phyloP scores from a whole-genome alignment of 2,329 filamentous ascomycete genomes.

The Fusarium acutatum region DNA sequence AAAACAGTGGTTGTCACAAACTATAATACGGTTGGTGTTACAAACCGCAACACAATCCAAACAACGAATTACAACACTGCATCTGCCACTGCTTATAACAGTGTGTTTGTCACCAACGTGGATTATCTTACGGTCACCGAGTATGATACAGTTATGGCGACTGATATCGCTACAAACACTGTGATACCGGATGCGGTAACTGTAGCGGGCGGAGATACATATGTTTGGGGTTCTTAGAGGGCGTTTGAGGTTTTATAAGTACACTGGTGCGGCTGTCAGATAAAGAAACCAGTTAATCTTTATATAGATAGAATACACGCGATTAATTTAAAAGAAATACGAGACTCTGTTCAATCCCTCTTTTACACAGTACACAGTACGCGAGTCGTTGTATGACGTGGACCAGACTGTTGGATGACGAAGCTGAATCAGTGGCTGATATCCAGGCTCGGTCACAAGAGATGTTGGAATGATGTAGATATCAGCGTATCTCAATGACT shows the following conservation, averaged over 20 bases:
- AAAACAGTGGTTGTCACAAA: not conserved
- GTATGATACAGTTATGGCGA: not conserved
- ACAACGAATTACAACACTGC: not conserved
- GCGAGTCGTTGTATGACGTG: fast-evolving
- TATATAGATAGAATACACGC: fast-evolving
- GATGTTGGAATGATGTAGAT: not conserved
- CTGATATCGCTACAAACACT: not conserved
- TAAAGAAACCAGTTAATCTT: too few species aligned
- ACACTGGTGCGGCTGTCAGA: too few species aligned
- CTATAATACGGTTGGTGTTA: not conserved
- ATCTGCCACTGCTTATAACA: not conserved
- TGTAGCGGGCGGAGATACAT: not conserved
- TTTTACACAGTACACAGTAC: fast-evolving
- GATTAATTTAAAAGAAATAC: not conserved
- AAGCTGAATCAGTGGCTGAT: not conserved
- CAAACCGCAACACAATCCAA: not conserved
- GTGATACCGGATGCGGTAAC: not conserved
- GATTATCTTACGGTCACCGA: not conserved
- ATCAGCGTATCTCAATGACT: not conserved
- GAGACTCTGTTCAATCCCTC: too few species aligned
- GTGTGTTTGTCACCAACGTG: not conserved
- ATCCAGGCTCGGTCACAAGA: too few species aligned
- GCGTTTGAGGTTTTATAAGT: not conserved
- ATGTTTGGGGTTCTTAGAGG: not conserved
- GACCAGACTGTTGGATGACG: fast-evolving